A percentile compares a stretch with the other conserved stretches of the same genome.
Evolutionary conservation across 768 basidiomycete species (phyloP).

Genomic region (Suillus fuscotomentosus): DNA sequence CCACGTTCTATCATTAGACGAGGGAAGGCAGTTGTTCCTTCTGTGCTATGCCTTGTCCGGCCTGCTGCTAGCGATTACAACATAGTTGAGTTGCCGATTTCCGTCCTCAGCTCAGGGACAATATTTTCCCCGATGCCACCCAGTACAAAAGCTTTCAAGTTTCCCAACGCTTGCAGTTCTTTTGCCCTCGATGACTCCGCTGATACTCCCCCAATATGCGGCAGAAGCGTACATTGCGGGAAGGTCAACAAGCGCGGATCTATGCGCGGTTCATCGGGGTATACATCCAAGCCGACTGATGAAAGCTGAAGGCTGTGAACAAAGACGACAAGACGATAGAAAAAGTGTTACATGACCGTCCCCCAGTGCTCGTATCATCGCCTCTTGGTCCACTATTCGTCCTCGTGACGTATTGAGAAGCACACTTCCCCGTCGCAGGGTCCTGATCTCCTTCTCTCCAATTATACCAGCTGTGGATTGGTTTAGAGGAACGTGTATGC

Average conservation of each 20-base stretch:
- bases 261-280: slow-evolving; percentile 75
- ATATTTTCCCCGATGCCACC: slow-evolving; percentile 60
- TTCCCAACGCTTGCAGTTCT: slow-evolving; percentile 73
- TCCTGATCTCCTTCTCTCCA: slow-evolving; percentile 67
- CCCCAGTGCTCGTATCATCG: slow-evolving; percentile 76
- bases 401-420: slow-evolving; percentile 85
- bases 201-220: slow-evolving; percentile 86
- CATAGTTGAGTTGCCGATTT: not conserved
- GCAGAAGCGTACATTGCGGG: slow-evolving; percentile 75
- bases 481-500: slow-evolving; percentile 77
- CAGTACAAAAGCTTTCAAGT: slow-evolving; percentile 62
- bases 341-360: slow-evolving; percentile 74
- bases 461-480: slow-evolving; percentile 68
- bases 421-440: slow-evolving; percentile 68
- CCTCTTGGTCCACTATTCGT: slow-evolving; percentile 83
- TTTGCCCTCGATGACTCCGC: slow-evolving; percentile 71
- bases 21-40: not conserved
- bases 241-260: slow-evolving; percentile 72
- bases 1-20: not conserved
- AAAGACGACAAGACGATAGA: slow-evolving; percentile 7
- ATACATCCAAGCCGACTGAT: slow-evolving; percentile 81
- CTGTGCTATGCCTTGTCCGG: not conserved
- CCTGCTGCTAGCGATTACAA: not conserved
- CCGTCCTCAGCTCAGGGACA: slow-evolving; percentile 43
- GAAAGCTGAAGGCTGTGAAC: slow-evolving; percentile 51